Conservation (phyloP, 2,329 filamentous ascomycete species). For the Aspergillus costaricaensis region DNA sequence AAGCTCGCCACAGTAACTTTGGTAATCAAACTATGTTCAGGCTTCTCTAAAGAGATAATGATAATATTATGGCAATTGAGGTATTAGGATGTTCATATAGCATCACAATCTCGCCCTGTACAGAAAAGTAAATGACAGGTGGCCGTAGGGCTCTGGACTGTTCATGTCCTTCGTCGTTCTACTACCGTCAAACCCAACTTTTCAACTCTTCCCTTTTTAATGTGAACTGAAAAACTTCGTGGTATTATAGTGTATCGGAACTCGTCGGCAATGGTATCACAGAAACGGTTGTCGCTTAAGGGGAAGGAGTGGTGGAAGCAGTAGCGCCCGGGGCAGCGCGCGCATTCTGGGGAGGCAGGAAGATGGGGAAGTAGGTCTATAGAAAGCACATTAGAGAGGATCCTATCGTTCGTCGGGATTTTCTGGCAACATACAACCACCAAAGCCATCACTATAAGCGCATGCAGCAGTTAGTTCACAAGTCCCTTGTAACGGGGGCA, state of each 20-base stretch:
- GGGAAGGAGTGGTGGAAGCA: constrained; percentile 45
- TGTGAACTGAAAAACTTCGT: not conserved
- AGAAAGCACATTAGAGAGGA: constrained; percentile 23
- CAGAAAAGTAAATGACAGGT: not conserved
- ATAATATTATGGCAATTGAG: constrained; percentile 4
- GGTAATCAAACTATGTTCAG: not conserved
- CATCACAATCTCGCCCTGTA: constrained; percentile 1
- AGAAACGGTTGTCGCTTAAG: constrained; percentile 12
- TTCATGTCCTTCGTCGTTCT: not conserved
- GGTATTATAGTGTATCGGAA: not conserved
- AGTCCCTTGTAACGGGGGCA: not conserved
- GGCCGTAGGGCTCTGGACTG: not conserved
- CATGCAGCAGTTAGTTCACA: constrained; percentile 17
- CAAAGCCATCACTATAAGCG: constrained; percentile 60
- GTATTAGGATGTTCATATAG: constrained; percentile 7
- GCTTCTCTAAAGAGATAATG: not conserved
- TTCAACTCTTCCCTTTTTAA: not conserved
- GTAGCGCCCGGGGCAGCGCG: constrained; percentile 45
- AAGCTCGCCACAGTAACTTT: not conserved
- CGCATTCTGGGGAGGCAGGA: constrained; percentile 58
- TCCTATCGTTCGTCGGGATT: not conserved
- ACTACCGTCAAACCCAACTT: not conserved
- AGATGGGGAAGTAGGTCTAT: constrained; percentile 65
- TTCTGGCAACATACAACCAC: constrained; percentile 45
- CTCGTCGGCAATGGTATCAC: constrained; percentile 9